phyloP scores from a whole-genome alignment of 2,329 filamentous ascomycete genomes.

The Aphanocladium album region DNA sequence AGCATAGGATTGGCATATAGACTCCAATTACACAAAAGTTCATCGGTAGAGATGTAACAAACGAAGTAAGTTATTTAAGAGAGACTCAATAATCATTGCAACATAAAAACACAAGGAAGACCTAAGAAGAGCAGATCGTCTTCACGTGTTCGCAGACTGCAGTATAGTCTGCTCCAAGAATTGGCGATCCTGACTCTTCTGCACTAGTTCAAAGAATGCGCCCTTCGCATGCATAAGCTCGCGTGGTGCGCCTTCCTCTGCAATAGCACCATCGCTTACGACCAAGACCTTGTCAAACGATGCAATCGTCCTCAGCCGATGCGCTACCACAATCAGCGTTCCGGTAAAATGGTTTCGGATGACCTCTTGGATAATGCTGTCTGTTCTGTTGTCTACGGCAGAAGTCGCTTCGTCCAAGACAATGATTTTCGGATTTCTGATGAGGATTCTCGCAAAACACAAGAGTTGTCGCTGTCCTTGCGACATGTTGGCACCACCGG shows the following conservation, averaged over 20 bases:
- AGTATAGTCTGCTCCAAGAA: no score
- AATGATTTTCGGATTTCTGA: background rate
- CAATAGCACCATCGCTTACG: background rate
- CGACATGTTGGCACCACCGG: background rate
- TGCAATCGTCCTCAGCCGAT: background rate
- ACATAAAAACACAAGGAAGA: no score
- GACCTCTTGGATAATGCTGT: background rate
- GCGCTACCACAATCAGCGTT: conserved; percentile 4
- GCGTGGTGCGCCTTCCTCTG: no score
- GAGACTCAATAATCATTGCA: no score
- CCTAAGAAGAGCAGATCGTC: no score
- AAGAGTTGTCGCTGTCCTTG: background rate
- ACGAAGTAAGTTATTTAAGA: no score
- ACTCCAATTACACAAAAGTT: no score
- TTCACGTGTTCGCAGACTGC: no score
- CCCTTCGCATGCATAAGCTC: no score
- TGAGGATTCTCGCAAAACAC: background rate
- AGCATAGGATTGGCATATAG: background rate
- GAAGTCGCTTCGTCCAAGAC: background rate
- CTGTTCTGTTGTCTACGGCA: background rate
- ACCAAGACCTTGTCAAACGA: background rate
- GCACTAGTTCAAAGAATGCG: no score
- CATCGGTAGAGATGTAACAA: no score
- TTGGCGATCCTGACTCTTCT: no score
- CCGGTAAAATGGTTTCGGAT: background rate